Evolutionary conservation across 352 stramenopile genomes (phyloP).

Genomic region (Phytophthora rubi): DNA sequence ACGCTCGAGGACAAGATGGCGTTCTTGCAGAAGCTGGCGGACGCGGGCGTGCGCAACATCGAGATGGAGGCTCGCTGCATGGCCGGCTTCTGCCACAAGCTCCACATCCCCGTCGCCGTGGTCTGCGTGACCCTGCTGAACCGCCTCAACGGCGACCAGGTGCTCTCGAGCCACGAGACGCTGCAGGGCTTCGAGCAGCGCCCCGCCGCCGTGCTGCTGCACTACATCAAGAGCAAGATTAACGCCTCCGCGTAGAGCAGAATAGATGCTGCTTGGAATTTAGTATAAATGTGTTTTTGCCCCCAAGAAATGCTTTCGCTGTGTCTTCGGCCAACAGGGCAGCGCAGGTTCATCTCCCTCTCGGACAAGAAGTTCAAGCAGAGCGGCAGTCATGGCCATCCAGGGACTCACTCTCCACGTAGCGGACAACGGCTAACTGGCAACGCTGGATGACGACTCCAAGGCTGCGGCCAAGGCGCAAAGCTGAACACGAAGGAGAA

Average conservation of each 20-base stretch:
- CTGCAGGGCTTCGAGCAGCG: conserved; percentile 72
- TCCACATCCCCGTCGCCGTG: conserved; percentile 76
- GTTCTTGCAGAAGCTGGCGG: conserved; percentile 65
- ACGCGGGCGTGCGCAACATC: conserved; percentile 79
- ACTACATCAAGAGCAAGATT: conserved; percentile 79
- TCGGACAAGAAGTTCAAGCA: too few relatives aligned
- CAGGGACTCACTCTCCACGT: too few relatives aligned
- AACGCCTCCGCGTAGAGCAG: conserved; percentile 18
- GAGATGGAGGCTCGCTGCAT: conserved; percentile 86
- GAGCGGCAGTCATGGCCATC: too few relatives aligned
- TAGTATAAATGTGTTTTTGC: conserved; percentile 22
- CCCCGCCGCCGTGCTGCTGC: conserved; percentile 62
- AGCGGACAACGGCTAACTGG: too few relatives aligned
- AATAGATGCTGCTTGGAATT: conserved; percentile 16
- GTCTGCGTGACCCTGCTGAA: conserved; percentile 84
- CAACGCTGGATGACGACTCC: too few relatives aligned
- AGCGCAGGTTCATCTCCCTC: too few relatives aligned
- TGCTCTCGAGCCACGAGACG: conserved; percentile 63
- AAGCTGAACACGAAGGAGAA: too few relatives aligned
- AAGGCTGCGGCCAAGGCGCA: too few relatives aligned
- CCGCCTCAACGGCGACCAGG: conserved; percentile 79
- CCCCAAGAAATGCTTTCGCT: background rate
- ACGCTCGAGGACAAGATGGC: conserved; percentile 78
- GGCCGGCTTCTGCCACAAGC: conserved; percentile 77
- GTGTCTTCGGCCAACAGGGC: too few relatives aligned